Evolutionary conservation across 1,284 basidiomycete genomes (phyloP).

Genomic region (Ceratobasidium theobromae): DNA sequence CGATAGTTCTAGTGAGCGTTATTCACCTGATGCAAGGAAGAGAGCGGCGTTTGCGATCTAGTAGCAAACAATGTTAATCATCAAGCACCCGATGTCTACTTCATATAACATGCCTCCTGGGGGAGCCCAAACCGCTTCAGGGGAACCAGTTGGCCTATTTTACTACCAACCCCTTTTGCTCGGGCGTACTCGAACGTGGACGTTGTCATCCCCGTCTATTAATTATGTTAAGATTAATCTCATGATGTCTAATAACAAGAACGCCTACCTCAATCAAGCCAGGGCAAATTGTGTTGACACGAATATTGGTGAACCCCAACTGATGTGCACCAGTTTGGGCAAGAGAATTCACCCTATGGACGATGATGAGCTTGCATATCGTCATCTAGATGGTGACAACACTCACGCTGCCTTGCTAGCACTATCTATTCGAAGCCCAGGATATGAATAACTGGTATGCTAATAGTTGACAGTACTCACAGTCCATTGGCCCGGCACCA

Average conservation of each 20-base stretch:
- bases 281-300: conserved; percentile 89
- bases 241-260: neutral
- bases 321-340: conserved; percentile 81
- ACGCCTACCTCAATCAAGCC: conserved; percentile 71
- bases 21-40: conserved; percentile 82
- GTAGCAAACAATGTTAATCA: conserved; percentile 40
- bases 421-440: conserved; percentile 57
- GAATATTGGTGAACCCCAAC: conserved; percentile 77
- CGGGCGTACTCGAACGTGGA: conserved; percentile 75
- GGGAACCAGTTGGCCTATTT: conserved; percentile 87
- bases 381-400: neutral
- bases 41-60: conserved; percentile 83
- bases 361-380: conserved; percentile 16
- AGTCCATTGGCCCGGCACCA: conserved; percentile 84
- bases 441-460: conserved; percentile 33
- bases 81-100: neutral
- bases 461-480: conserved; percentile 49
- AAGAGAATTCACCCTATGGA: conserved; percentile 74
- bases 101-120: conserved; percentile 60
- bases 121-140: conserved; percentile 75
- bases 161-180: conserved; percentile 65
- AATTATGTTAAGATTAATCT: neutral
- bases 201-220: conserved; percentile 75
- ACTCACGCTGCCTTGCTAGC: conserved; percentile 87
- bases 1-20: neutral